phyloP scores from a whole-genome alignment of 495 filamentous ascomycete genomes.

The Filosporella fistucella region DNA sequence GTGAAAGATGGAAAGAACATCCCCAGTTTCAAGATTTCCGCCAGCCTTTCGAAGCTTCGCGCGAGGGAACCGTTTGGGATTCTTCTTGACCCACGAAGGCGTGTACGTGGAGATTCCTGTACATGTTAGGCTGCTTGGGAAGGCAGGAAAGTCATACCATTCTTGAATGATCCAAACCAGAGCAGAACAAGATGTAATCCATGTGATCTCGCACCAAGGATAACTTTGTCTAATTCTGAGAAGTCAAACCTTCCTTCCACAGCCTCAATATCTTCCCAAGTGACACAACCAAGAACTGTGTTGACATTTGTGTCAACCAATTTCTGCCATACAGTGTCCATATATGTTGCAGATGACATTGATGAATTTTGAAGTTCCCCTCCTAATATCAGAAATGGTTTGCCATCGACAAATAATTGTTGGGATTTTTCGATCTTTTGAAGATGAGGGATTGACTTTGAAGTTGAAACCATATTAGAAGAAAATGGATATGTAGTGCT shows the following conservation, averaged over 20 bases:
- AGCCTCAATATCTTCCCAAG: conserved; percentile 47
- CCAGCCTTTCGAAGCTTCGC: conserved; percentile 29
- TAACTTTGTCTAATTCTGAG: conserved; percentile 35
- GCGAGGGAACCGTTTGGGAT: conserved; percentile 37
- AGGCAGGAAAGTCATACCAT: conserved; percentile 32
- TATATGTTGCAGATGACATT: conserved; percentile 39
- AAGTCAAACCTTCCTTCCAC: conserved; percentile 41
- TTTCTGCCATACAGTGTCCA: conserved; percentile 39
- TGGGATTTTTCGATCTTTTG: conserved; percentile 2
- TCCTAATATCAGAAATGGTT: conserved; percentile 40
- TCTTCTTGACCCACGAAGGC: conserved; percentile 40
- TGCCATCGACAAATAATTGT: conserved; percentile 41
- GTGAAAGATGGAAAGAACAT: conserved; percentile 34
- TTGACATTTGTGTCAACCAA: conserved; percentile 38
- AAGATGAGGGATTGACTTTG: conserved; percentile 3
- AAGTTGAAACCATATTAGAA: conserved; percentile 1
- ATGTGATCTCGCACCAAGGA: conserved; percentile 35
- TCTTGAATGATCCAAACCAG: conserved; percentile 51
- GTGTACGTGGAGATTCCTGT: conserved; percentile 34
- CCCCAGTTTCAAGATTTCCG: conserved; percentile 25
- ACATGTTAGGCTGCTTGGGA: too few relatives aligned
- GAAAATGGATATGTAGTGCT: conserved; percentile 19
- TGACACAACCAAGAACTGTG: conserved; percentile 45
- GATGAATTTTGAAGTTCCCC: conserved; percentile 48
- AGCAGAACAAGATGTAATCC: conserved; percentile 38